Base-by-base conservation (phyloP, 352 stramenopile species). In the Thalassiosira hispida region DNA sequence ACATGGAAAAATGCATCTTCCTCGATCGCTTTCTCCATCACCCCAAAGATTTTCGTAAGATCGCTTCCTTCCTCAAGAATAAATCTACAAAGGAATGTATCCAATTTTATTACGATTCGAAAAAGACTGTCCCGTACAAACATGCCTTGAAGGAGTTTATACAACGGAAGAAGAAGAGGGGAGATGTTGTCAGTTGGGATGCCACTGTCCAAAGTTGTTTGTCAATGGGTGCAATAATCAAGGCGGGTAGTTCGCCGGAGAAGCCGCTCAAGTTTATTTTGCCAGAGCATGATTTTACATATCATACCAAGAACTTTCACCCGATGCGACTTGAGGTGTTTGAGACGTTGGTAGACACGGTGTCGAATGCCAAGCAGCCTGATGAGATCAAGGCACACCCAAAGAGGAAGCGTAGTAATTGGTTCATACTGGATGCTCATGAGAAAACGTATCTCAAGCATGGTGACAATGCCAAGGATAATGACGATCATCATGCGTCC, bases 1-100 rank as follows among this genome's bases (percentile, higher is more conserved):
- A 99, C 74, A 85, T 99, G 57, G 97, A 99, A 86, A 99, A 99
- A 79, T 98, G 94, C 73, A 99, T 99, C 60, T 99, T 98, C 75
- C 85, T 99, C 23, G 97, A 99, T 91, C 97, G 98, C 61, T 99
- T 99, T 79, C 73, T 99, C 46, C 96, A 99, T 74, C 98, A 96
- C 73, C 97, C 97, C 0, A 99, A 99, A 82, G 98, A 99, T 62
- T 99, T 99, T 90, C 90, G 95, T 1, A 95, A 95, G 31, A 99
- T 99, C 67, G 95, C 96, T 18, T 96, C 95, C 3, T 95, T 93
- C 61, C 71, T 95, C 0, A 85, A 90, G 53, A 98, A 98, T 75
- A 99, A 99, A 74, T 97, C 93, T 0, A 98, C 97, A 0, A 95
- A 96, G 33, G 97, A 99, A 83, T 98, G 97, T 44, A 96, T 99